These are phyloP conservation scores for Porphyrellus cyaneotinctus DNA, from an alignment of 768 basidiomycete species.

Conservation along the genomic window DNA sequence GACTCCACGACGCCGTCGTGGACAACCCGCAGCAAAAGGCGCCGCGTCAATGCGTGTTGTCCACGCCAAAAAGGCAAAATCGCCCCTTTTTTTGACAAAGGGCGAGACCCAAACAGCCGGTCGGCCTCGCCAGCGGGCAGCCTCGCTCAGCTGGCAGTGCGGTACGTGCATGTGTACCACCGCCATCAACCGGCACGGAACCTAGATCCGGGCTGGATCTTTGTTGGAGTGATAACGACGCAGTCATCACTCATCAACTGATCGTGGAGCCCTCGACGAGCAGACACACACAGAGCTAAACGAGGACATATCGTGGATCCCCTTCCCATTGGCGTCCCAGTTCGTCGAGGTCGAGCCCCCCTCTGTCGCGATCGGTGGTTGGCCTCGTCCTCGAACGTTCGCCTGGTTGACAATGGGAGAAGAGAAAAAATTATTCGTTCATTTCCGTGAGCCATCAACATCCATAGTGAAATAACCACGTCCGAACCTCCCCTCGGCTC, in stretches of 20 bases:
- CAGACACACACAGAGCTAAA: constrained; percentile 6
- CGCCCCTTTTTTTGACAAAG: constrained; percentile 57
- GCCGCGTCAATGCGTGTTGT: constrained; percentile 65
- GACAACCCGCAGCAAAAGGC: constrained; percentile 65
- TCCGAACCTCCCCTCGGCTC: constrained; percentile 15
- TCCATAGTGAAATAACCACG: constrained; percentile 22
- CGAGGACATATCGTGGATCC: constrained; percentile 3
- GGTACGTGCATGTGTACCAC: neutral
- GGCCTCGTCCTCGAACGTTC: constrained; percentile 4
- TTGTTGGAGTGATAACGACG: neutral
- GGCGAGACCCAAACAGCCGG: constrained; percentile 75
- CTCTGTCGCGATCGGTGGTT: constrained; percentile 15
- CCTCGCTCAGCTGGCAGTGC: neutral
- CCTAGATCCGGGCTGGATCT: neutral
- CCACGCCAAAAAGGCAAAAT: constrained; percentile 60
- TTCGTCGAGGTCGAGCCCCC: neutral
- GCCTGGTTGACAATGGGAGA: constrained; percentile 11
- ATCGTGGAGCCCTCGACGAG: neutral
- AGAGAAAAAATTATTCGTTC: constrained; percentile 28
- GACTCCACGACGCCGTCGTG: constrained; percentile 56
- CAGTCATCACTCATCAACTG: neutral
- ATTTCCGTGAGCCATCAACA: constrained; percentile 26
- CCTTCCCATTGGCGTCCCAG: neutral
- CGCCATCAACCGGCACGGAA: neutral
- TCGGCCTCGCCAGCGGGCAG: constrained; percentile 35